A percentile compares a stretch with the other conserved stretches of the same genome.
phyloP scores from a whole-genome alignment of 2,329 filamentous ascomycete genomes.

The Hypoxylon sp. region DNA sequence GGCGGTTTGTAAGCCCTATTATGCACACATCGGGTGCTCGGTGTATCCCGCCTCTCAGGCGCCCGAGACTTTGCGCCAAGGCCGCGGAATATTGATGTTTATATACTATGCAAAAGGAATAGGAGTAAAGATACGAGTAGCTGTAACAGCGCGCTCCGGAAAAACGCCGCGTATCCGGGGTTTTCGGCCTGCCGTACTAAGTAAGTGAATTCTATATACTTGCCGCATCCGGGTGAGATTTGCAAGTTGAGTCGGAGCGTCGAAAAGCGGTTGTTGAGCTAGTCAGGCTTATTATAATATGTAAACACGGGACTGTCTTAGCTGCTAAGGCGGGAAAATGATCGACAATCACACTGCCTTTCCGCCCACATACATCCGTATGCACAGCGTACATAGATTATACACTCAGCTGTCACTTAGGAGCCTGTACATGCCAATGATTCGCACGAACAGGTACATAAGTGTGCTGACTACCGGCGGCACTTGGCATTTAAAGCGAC shows the following conservation, averaged over 20 bases:
- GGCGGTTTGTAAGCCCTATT: constrained; percentile 1
- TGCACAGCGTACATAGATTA: constrained; percentile 6
- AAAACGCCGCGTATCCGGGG: constrained; percentile 31
- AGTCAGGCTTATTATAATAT: constrained; percentile 6
- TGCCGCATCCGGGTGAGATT: constrained; percentile 34
- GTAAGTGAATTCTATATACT: constrained; percentile 30
- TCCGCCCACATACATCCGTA: constrained; percentile 6
- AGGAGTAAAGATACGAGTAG: constrained; percentile 11
- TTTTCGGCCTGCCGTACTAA: constrained; percentile 28
- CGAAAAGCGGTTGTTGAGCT: constrained; percentile 26
- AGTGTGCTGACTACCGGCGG: constrained; percentile 35
- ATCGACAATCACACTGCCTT: constrained; percentile 36
- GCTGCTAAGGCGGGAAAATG: constrained; percentile 24
- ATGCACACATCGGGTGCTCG: constrained; percentile 6
- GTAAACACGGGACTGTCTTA: constrained; percentile 20
- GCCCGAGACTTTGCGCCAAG: not conserved
- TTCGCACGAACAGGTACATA: constrained; percentile 19
- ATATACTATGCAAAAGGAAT: not conserved
- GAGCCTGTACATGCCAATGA: constrained; percentile 6
- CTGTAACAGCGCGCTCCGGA: constrained; percentile 20
- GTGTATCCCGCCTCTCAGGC: constrained; percentile 9
- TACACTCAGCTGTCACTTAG: constrained; percentile 9
- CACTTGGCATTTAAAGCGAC: constrained; percentile 31
- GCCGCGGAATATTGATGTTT: not conserved
- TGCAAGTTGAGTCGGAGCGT: constrained; percentile 22